Evolutionary conservation across 2,329 filamentous ascomycete species (phyloP), one percentile per base, ranked within the genome.

Genomic region (Trichothecium sympodiale): DNA sequence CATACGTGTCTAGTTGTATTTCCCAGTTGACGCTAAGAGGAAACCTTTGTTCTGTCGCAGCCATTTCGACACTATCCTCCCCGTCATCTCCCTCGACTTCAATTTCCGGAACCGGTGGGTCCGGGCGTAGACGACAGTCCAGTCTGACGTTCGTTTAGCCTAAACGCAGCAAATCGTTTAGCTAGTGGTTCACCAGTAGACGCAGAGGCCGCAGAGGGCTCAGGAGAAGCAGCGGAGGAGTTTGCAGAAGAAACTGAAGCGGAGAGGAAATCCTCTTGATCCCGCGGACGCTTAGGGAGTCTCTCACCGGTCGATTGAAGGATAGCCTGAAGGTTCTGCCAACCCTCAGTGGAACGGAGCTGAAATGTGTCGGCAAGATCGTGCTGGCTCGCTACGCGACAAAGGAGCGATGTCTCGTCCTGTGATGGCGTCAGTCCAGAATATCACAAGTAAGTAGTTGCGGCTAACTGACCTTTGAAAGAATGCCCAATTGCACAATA

Each of bases 281-380:
- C 56, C 52, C 62, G 64, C 54, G 55, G 60, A 55, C 76, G 83
- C 72, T 91, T 93, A 61, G 79, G 80, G 75, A 81, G 77, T 77
- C 81, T 81, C 83, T 94, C 88, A 94, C 88, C 86, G 74, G 85
- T 87, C 77, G 87, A 83, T 78, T 91, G 78, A 65, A 96, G 75
- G 58, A 98, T 94, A 59, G 83, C 81, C 62, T 89, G 73, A 54
- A 98, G 71, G 40, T 86, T 96, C 60, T 88, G 83, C 91, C 91
- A 98, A 53, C 91, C 91, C 54, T 81, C 74, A 49, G 83, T 88
- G 49, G 86, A 81, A 60, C 87, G 77, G 48, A 98, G 73, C 55
- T 91, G 80, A 54, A 86, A 79, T 41, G 80, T 80, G 48, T 93
- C 83, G 42, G 80, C 75, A 38, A 84, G 71, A 58, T 94, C 83